Conservation (phyloP, 164 flowering plant genomes). For the Buxus sempervirens region DNA sequence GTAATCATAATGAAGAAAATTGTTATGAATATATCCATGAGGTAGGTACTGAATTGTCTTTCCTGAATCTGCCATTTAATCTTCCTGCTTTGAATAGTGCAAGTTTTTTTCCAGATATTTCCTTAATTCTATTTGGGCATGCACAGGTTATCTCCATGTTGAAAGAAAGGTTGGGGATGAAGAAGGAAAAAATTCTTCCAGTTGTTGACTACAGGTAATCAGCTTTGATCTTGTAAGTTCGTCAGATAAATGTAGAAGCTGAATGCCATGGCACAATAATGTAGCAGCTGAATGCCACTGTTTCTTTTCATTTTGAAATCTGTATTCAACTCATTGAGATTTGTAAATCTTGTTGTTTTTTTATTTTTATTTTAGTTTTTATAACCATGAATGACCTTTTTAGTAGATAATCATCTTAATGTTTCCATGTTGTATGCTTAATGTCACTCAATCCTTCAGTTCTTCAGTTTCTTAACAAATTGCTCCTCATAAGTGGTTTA, state of each 20-base stretch:
- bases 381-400: not conserved
- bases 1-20: no score
- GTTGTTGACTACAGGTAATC: constrained; percentile 71
- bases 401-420: no score
- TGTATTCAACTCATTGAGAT: not conserved
- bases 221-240: not conserved
- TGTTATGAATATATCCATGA: not conserved
- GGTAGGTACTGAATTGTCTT: not conserved
- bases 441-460: not conserved
- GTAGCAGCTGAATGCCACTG: no score
- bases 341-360: constrained; percentile 1
- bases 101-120: not conserved
- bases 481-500: not conserved
- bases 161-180: constrained; percentile 58
- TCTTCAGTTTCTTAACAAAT: not conserved
- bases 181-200: constrained; percentile 53
- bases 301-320: not conserved
- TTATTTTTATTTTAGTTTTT: not conserved
- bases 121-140: not conserved
- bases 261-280: not conserved
- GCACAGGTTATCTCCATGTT: constrained; percentile 68
- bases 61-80: not conserved
- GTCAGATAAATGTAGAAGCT: not conserved
- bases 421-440: not conserved
- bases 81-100: not conserved